These are phyloP conservation scores for Trypethelium eluteriae DNA, from an alignment of 495 filamentous ascomycete genomes.

Conservation along the genomic window DNA sequence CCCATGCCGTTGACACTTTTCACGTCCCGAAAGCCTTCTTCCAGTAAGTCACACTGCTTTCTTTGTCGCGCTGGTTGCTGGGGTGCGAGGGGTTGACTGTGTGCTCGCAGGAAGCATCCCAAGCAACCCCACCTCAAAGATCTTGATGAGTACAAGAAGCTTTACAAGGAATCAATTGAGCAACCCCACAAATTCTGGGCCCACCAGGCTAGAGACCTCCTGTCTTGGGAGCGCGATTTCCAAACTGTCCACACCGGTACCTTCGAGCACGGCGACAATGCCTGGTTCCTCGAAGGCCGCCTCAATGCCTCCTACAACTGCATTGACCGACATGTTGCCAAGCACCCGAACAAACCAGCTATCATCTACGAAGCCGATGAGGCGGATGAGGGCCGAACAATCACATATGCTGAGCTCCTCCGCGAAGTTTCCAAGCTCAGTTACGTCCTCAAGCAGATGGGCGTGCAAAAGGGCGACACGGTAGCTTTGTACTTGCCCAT, in stretches of 20 bases:
- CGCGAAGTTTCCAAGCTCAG: conserved; percentile 83
- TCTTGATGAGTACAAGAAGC: conserved; percentile 79
- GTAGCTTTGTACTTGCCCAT: conserved; percentile 97
- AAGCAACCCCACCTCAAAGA: conserved; percentile 57
- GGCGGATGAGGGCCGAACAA: conserved; percentile 72
- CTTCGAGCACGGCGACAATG: conserved; percentile 71
- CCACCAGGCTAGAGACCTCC: conserved; percentile 72
- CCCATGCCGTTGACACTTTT: conserved; percentile 78
- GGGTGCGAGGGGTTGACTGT: conserved; percentile 9
- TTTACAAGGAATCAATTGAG: conserved; percentile 95
- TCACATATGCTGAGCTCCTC: conserved; percentile 91
- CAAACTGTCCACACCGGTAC: conserved; percentile 78
- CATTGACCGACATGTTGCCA: conserved; percentile 90
- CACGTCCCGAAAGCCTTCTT: conserved; percentile 55
- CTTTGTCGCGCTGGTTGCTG: neutral
- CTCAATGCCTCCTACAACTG: conserved; percentile 97
- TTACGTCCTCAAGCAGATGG: conserved; percentile 83
- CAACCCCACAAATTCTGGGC: conserved; percentile 90
- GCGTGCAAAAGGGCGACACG: conserved; percentile 94
- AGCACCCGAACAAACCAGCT: conserved; percentile 82
- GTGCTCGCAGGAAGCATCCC: conserved; percentile 54
- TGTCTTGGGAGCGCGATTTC: conserved; percentile 87
- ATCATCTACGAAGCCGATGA: conserved; percentile 99
- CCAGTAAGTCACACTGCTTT: conserved; percentile 43
- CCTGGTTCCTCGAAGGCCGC: conserved; percentile 91